These are phyloP conservation scores for Apiotrichum domesticum DNA, from an alignment of 1,284 basidiomycete species.

Conservation along the genomic window DNA sequence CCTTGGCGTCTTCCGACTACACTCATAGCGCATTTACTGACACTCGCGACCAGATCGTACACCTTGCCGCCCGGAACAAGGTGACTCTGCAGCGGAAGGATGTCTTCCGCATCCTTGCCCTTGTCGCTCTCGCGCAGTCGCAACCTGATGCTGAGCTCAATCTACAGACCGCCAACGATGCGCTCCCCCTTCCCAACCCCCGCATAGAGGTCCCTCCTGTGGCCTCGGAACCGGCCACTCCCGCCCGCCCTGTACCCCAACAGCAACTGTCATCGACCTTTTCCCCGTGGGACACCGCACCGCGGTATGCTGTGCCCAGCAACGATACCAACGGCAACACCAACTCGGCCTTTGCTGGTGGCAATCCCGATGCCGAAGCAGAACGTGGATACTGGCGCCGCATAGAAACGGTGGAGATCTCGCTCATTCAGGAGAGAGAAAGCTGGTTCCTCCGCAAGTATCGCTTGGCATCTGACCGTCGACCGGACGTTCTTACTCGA, in stretches of 20 bases:
- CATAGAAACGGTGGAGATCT: slow-evolving; percentile 64
- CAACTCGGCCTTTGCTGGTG: slow-evolving; percentile 4
- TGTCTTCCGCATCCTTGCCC: slow-evolving; percentile 78
- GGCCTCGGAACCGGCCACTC: slow-evolving; percentile 1
- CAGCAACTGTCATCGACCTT: slow-evolving; percentile 1
- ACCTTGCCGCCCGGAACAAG: slow-evolving; percentile 50
- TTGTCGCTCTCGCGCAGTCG: slow-evolving; percentile 69
- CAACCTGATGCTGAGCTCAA: slow-evolving; percentile 44
- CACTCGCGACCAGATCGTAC: slow-evolving; percentile 59
- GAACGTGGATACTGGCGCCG: slow-evolving; percentile 70
- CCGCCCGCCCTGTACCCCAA: slow-evolving; percentile 2
- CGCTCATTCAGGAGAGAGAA: slow-evolving; percentile 66
- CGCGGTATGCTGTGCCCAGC: slow-evolving; percentile 5
- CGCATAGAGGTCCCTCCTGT: slow-evolving; percentile 44
- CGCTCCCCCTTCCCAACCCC: slow-evolving; percentile 63
- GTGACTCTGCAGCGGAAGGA: slow-evolving; percentile 48
- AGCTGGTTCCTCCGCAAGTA: slow-evolving; percentile 80
- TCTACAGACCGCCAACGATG: slow-evolving; percentile 73
- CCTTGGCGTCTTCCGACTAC: not conserved
- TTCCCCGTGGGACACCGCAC: slow-evolving; percentile 39
- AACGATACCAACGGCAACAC: slow-evolving; percentile 5
- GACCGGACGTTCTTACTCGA: slow-evolving; percentile 48
- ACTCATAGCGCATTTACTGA: not conserved
- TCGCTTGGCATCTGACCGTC: slow-evolving; percentile 68
- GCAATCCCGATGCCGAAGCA: slow-evolving; percentile 25